Evolutionary conservation across 2,329 filamentous ascomycete species (phyloP).

Genomic region (Pezicula neosporulosa): DNA sequence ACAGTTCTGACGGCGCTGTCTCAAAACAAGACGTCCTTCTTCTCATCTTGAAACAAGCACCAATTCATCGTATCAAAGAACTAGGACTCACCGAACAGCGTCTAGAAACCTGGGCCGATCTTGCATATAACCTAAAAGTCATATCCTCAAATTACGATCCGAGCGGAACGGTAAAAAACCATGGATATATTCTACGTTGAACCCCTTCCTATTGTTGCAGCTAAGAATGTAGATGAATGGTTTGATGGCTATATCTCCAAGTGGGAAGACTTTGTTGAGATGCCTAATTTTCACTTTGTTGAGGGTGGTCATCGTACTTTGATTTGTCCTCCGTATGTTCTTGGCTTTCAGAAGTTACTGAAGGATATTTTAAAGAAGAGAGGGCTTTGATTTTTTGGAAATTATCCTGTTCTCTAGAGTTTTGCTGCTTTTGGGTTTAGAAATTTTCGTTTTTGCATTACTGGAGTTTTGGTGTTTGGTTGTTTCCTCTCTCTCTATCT

Average conservation of each 20-base stretch:
- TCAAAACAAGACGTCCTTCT: constrained; percentile 18
- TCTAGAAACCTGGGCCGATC: constrained; percentile 31
- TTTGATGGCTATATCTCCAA: constrained; percentile 23
- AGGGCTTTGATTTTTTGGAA: constrained; percentile 8
- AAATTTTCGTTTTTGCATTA: too few relatives aligned
- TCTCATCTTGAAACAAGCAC: constrained; percentile 18
- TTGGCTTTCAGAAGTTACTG: constrained; percentile 28
- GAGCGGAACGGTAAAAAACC: constrained; percentile 25
- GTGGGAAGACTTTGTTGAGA: constrained; percentile 33
- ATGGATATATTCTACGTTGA: constrained; percentile 41
- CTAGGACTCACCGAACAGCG: constrained; percentile 25
- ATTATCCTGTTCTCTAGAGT: too few relatives aligned
- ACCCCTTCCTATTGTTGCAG: constrained; percentile 20
- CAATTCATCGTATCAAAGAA: constrained; percentile 24
- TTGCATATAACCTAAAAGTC: constrained; percentile 33
- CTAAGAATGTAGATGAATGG: constrained; percentile 28
- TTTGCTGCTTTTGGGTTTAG: too few relatives aligned
- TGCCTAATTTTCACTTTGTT: constrained; percentile 30
- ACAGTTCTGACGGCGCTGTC: not conserved
- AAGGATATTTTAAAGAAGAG: constrained; percentile 15
- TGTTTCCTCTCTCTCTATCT: too few relatives aligned
- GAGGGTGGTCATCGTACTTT: constrained; percentile 37
- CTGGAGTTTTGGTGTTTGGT: too few relatives aligned
- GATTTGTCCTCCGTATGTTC: constrained; percentile 33
- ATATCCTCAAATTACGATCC: constrained; percentile 41